Conservation (phyloP, 2,329 filamentous ascomycete genomes). For the Nigrospora sphaerica region DNA sequence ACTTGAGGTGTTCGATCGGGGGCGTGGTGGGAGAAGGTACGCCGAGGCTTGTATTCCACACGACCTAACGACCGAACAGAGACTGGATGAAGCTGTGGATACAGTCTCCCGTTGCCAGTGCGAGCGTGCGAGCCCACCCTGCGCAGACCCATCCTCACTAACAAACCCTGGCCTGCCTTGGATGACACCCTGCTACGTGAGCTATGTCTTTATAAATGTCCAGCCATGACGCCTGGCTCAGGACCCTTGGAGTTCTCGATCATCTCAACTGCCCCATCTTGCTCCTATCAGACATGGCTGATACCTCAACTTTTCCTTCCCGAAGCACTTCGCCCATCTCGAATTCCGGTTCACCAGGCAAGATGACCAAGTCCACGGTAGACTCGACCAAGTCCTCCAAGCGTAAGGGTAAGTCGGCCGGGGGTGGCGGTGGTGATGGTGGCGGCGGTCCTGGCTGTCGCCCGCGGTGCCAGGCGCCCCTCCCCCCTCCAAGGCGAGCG, state of each 20-base stretch:
- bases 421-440: neutral
- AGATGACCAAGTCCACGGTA: constrained; percentile 14
- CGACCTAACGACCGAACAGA: too few species aligned
- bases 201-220: constrained; percentile 2
- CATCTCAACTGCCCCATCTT: constrained; percentile 1
- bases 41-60: too few species aligned
- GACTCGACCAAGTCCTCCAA: constrained; percentile 17
- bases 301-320: constrained; percentile 3
- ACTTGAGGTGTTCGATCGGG: too few species aligned
- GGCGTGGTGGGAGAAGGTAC: too few species aligned
- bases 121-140: neutral
- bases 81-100: neutral
- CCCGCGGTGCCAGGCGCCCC: neutral
- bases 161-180: constrained; percentile 2
- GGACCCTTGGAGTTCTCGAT: neutral
- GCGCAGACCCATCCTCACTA: constrained; percentile 1
- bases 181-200: constrained; percentile 2
- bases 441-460: too few species aligned
- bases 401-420: constrained; percentile 19
- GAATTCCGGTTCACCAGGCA: constrained; percentile 4
- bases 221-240: constrained; percentile 1
- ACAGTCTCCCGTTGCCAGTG: constrained; percentile 1
- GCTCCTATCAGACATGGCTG: constrained; percentile 7
- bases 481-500: neutral
- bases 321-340: constrained; percentile 6